These are phyloP conservation scores for Breynia disticha DNA, from an alignment of 441 rosid species.

Conservation along the genomic window DNA sequence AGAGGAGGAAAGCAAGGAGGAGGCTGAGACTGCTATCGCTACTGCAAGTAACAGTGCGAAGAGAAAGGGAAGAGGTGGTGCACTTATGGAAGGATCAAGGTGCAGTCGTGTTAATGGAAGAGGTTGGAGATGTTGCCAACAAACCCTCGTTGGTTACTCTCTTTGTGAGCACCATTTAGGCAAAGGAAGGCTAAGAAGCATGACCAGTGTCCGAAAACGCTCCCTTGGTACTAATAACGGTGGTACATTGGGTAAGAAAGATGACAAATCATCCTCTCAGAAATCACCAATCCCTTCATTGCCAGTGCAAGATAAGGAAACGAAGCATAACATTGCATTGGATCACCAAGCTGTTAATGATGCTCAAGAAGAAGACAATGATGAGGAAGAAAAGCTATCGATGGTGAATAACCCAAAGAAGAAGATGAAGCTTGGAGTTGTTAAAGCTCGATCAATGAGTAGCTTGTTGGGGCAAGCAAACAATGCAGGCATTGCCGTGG, in stretches of 20 bases:
- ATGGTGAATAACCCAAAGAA: constrained; percentile 20
- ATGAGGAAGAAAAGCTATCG: constrained; percentile 19
- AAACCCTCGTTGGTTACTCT: constrained; percentile 82
- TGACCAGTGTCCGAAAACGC: constrained; percentile 35
- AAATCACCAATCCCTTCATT: constrained; percentile 4
- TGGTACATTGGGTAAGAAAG: constrained; percentile 16
- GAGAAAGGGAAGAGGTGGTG: constrained; percentile 35
- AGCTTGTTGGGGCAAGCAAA: constrained; percentile 63
- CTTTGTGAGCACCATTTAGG: constrained; percentile 95
- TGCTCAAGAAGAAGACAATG: constrained; percentile 8
- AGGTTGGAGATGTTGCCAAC: constrained; percentile 95
- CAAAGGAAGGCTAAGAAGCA: constrained; percentile 76
- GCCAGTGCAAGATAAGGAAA: constrained; percentile 6
- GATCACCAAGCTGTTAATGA: constrained; percentile 3
- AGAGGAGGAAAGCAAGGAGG: constrained; percentile 8
- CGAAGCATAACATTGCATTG: background rate
- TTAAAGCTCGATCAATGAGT: constrained; percentile 89
- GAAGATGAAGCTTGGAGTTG: constrained; percentile 71
- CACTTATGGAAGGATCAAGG: constrained; percentile 70
- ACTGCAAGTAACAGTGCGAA: constrained; percentile 7
- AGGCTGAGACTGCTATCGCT: background rate
- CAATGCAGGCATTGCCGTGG: constrained; percentile 10
- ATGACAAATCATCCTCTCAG: constrained; percentile 5
- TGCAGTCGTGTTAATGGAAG: constrained; percentile 93
- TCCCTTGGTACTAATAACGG: constrained; percentile 14